Base-by-base conservation (phyloP, 2,329 filamentous ascomycete species). In the Sphaerostilbella broomeana region DNA sequence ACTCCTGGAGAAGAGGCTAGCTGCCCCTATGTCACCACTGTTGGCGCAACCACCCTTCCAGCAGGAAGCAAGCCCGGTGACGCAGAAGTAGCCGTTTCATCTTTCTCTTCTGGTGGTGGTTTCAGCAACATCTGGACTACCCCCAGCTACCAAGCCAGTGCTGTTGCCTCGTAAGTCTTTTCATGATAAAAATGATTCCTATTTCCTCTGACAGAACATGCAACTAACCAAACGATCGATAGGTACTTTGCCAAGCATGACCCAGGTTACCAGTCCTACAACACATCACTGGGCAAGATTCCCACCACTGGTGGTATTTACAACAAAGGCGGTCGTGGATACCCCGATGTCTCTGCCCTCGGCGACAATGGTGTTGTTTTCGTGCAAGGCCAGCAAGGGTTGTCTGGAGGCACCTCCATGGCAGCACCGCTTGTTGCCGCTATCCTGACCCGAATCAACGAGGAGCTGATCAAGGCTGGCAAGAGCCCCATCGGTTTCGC, bases 21-120 rank as follows among this genome's bases (percentile, higher is more conserved):
- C 6, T 74, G 71, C 41, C 71, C 71, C 1, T 75, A 66, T 48
- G 55, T 75, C 17, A 71, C 68, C 0, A 59, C 65, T 4, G 69
- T 75, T 4, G 71, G 72, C 13, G 69, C 70, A 11, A 74, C 72
- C 0, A 52, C 58, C 67, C 38, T 54, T 12, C 43, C 47, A 11
- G 3, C 24, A 12, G 46, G 35, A 12, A 37, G 25, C 12, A 7
- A 27, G 5, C 26, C 22, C 3, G 47, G 49, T 21, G 35, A 42
- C 19, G 36, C 35, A 5, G 50, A 52, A 38, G 27, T 22, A 1
- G 47, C 50, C 15, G 43, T 39, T 10, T 42, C 32, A 1, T 58
- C 67, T 50, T 68, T 70, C 55, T 65, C 63, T 42, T 67, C 62
- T 4, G 66, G 67, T 6, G 69, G 70, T 13, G 70, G 70, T 11